phyloP scores from a whole-genome alignment of 2,329 filamentous ascomycete genomes.

The Huntiella bhutanensis region DNA sequence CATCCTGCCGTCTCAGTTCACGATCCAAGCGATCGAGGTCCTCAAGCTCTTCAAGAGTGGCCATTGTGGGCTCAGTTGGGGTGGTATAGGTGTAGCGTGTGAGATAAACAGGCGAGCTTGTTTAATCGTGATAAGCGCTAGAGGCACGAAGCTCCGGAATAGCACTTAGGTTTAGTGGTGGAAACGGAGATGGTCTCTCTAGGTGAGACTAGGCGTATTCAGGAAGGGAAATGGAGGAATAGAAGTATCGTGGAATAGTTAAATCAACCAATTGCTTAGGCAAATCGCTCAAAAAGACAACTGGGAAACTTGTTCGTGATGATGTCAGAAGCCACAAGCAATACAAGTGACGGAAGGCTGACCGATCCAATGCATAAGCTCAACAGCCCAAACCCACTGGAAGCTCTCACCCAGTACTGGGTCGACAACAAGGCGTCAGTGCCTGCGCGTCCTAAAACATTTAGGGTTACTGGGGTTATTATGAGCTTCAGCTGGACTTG shows the following conservation, averaged over 20 bases:
- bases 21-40: constrained; percentile 66
- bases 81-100: constrained; percentile 15
- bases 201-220: too few species aligned
- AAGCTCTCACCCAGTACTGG: not conserved
- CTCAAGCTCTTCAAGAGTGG: constrained; percentile 80
- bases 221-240: too few species aligned
- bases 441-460: constrained; percentile 4
- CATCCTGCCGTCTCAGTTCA: constrained; percentile 36
- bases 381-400: not conserved
- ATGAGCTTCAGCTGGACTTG: not conserved
- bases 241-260: too few species aligned
- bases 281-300: too few species aligned
- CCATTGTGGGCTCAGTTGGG: constrained; percentile 34
- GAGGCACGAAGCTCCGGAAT: too few species aligned
- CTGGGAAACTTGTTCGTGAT: not conserved
- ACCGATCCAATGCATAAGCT: not conserved
- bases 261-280: too few species aligned
- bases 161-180: too few species aligned
- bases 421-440: constrained; percentile 2
- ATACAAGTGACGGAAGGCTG: not conserved
- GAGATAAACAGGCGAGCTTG: not conserved
- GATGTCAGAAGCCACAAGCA: constrained; percentile 3
- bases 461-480: not conserved
- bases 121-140: too few species aligned
- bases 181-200: too few species aligned